phyloP scores from a whole-genome alignment of 2,329 filamentous ascomycete genomes.

The Coniochaeta sp. region DNA sequence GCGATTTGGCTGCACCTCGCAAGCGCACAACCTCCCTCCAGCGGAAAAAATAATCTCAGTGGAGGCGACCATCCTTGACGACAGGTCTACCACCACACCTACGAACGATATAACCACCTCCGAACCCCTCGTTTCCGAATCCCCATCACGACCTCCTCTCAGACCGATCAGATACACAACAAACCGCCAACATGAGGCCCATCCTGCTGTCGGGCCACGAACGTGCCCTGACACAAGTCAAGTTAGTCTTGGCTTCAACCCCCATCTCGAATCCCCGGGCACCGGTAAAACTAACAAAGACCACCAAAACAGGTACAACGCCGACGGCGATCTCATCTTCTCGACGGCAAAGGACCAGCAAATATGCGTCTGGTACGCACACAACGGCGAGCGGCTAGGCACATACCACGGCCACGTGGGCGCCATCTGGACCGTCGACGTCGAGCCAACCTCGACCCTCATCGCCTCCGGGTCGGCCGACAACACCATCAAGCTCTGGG shows the following conservation, averaged over 20 bases:
- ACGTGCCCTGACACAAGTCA: conserved; percentile 91
- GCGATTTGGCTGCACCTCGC: conserved; percentile 1
- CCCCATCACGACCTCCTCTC: conserved; percentile 3
- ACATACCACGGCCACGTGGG: conserved; percentile 96
- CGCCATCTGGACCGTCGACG: conserved; percentile 97
- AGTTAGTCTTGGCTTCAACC: conserved; percentile 41
- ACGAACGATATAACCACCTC: not conserved
- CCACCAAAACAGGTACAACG: conserved; percentile 63
- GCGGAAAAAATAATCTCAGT: conserved; percentile 2
- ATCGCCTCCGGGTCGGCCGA: conserved; percentile 94
- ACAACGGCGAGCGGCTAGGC: conserved; percentile 95
- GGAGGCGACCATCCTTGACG: conserved; percentile 1
- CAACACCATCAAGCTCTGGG: conserved; percentile 97
- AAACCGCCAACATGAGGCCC: conserved; percentile 73
- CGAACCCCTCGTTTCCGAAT: not conserved
- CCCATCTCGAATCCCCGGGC: not conserved
- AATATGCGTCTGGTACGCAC: conserved; percentile 93
- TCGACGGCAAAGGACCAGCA: conserved; percentile 94
- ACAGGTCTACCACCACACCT: too few relatives aligned
- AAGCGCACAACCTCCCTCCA: conserved; percentile 1
- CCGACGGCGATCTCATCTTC: conserved; percentile 95
- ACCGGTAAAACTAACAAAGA: not conserved
- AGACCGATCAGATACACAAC: conserved; percentile 10
- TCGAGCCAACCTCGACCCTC: conserved; percentile 85
- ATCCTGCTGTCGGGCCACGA: conserved; percentile 95